These are phyloP conservation scores for Wickerhamiella nectarea DNA, from an alignment of 805 yeast genomes.

Conservation along the genomic window DNA sequence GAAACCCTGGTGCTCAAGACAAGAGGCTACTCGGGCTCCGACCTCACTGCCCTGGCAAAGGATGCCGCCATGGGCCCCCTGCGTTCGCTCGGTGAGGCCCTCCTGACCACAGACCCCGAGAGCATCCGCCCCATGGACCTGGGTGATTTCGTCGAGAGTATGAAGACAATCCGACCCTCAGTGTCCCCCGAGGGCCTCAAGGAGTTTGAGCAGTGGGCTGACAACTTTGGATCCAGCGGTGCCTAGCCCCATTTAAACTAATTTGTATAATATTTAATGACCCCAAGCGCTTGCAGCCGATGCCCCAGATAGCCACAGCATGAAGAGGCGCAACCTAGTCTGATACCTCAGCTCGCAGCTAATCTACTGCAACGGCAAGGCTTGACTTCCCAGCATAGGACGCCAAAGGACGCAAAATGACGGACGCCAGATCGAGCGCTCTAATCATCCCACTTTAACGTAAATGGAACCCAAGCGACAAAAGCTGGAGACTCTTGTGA, in stretches of 20 bases:
- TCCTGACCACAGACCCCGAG: slow-evolving; percentile 53
- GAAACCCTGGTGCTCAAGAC: slow-evolving; percentile 50
- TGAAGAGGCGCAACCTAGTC: no score
- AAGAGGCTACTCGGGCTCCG: slow-evolving; percentile 82
- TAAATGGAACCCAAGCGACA: slow-evolving; percentile 1
- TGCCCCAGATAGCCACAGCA: no score
- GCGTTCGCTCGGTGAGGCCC: slow-evolving; percentile 73
- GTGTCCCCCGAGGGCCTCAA: slow-evolving; percentile 70
- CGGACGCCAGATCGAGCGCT: no score
- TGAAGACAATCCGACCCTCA: slow-evolving; percentile 73
- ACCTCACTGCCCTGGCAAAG: slow-evolving; percentile 82
- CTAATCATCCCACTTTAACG: not conserved
- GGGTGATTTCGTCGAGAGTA: slow-evolving; percentile 60
- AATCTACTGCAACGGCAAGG: no score
- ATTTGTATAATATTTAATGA: slow-evolving; percentile 2
- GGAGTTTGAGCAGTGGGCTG: slow-evolving; percentile 82
- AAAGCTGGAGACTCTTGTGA: not conserved
- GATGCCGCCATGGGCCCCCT: slow-evolving; percentile 98
- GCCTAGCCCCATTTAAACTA: slow-evolving; percentile 32
- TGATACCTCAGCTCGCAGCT: no score
- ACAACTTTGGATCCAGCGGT: slow-evolving; percentile 75
- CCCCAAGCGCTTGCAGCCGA: no score
- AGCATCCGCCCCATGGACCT: slow-evolving; percentile 64
- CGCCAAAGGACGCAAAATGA: no score
- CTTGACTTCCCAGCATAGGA: no score